Evolutionary conservation across 768 basidiomycete species (phyloP).

Genomic region (Guyanaporus albipodus): DNA sequence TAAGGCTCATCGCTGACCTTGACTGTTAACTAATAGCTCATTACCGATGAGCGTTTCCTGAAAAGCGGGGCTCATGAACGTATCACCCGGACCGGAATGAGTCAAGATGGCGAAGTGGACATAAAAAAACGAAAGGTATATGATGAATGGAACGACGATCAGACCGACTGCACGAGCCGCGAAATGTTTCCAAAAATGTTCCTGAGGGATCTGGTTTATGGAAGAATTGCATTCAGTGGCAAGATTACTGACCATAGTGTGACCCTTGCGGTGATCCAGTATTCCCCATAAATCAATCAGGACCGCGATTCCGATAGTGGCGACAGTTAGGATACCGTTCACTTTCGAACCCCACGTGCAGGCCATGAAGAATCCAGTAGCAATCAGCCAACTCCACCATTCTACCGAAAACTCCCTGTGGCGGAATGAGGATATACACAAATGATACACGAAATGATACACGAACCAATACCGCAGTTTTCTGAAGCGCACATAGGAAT

Average conservation of each 20-base stretch:
- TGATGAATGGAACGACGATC: slow-evolving; percentile 81
- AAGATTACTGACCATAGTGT: slow-evolving; percentile 59
- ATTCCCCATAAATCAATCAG: slow-evolving; percentile 93
- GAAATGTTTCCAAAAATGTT: slow-evolving; percentile 89
- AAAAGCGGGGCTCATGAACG: slow-evolving; percentile 97
- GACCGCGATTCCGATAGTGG: slow-evolving; percentile 87
- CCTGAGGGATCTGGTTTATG: slow-evolving; percentile 40
- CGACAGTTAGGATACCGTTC: slow-evolving; percentile 90
- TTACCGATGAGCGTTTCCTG: slow-evolving; percentile 94
- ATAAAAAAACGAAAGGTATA: slow-evolving; percentile 96
- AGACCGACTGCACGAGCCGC: slow-evolving; percentile 77
- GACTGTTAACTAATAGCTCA: slow-evolving; percentile 85
- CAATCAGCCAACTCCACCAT: slow-evolving; percentile 94
- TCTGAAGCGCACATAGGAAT: slow-evolving; percentile 89
- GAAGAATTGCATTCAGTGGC: neutral
- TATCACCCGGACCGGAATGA: slow-evolving; percentile 87
- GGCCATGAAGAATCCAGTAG: slow-evolving; percentile 91
- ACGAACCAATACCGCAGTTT: slow-evolving; percentile 86
- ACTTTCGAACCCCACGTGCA: slow-evolving; percentile 98
- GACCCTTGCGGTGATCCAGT: slow-evolving; percentile 76
- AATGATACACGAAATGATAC: neutral
- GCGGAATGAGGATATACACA: slow-evolving; percentile 2
- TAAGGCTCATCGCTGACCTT: slow-evolving; percentile 55
- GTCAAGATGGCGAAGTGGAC: slow-evolving; percentile 87
- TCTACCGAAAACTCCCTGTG: slow-evolving; percentile 77